phyloP scores from a whole-genome alignment of 2,329 filamentous ascomycete species.

The Daldinia eschscholtzii region DNA sequence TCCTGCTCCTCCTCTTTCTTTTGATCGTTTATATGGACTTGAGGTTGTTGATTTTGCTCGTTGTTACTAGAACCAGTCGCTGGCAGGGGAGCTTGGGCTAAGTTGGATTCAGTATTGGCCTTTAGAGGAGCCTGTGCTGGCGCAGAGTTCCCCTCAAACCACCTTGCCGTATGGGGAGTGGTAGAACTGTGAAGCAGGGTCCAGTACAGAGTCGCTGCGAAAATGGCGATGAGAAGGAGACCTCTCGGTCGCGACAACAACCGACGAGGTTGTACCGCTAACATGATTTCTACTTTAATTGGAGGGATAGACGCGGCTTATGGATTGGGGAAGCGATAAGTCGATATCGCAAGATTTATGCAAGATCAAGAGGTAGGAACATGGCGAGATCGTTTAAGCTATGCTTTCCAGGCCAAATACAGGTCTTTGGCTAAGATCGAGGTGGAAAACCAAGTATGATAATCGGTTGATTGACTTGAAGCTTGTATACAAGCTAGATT shows the following conservation, averaged over 20 bases:
- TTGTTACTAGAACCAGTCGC: conserved; percentile 23
- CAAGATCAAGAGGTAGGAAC: conserved; percentile 23
- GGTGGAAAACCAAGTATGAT: conserved; percentile 11
- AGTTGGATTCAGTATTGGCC: conserved; percentile 13
- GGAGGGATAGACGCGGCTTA: conserved; percentile 23
- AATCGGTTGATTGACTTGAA: conserved; percentile 15
- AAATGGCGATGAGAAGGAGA: conserved; percentile 57
- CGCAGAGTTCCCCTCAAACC: conserved; percentile 29
- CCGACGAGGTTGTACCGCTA: conserved; percentile 52
- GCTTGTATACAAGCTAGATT: conserved; percentile 25
- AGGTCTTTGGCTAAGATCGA: conserved; percentile 9
- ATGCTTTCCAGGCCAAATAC: conserved; percentile 11
- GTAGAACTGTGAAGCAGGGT: conserved; percentile 57
- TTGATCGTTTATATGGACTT: conserved; percentile 19
- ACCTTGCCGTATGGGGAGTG: conserved; percentile 35
- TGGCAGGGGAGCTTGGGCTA: conserved; percentile 10
- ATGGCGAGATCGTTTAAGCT: conserved; percentile 29
- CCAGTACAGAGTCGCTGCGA: conserved; percentile 59
- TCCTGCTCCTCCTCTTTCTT: conserved; percentile 36
- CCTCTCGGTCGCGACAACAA: conserved; percentile 58
- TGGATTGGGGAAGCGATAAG: conserved; percentile 16
- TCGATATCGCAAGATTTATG: conserved; percentile 37
- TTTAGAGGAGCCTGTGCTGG: conserved; percentile 30
- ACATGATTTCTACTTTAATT: conserved; percentile 47
- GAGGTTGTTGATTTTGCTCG: conserved; percentile 17